Conservation (phyloP, 1,284 basidiomycete genomes). For the Sphaerobolus stellatus region DNA sequence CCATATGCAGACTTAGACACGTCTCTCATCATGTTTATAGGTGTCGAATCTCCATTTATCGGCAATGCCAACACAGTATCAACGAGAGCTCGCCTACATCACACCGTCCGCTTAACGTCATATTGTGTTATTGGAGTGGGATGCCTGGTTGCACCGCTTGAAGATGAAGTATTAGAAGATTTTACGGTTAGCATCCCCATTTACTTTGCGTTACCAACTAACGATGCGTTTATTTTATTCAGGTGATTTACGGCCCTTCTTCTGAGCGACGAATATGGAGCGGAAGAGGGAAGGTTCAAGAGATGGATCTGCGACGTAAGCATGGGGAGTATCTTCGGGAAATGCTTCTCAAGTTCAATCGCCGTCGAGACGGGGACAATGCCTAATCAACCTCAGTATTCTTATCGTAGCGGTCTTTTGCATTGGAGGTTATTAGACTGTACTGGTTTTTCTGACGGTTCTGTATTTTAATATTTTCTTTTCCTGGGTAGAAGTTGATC, state of each 20-base stretch:
- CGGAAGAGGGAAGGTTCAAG: slow-evolving; percentile 81
- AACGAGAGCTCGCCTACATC: slow-evolving; percentile 75
- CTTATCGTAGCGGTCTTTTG: too few species aligned
- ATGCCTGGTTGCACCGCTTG: slow-evolving; percentile 71
- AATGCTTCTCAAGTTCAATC: slow-evolving; percentile 86
- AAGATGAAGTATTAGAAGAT: slow-evolving; percentile 77
- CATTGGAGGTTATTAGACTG: too few species aligned
- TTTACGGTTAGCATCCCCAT: slow-evolving; percentile 56
- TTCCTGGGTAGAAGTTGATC: too few species aligned
- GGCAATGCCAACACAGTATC: slow-evolving; percentile 86
- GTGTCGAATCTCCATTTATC: slow-evolving; percentile 80
- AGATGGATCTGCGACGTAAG: slow-evolving; percentile 75
- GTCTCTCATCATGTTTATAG: slow-evolving; percentile 40
- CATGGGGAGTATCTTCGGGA: slow-evolving; percentile 90
- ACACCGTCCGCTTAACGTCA: slow-evolving; percentile 73
- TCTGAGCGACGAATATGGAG: slow-evolving; percentile 80
- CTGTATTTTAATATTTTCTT: too few species aligned
- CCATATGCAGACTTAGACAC: slow-evolving; percentile 1
- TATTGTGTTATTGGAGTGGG: slow-evolving; percentile 82
- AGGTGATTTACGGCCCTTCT: slow-evolving; percentile 67
- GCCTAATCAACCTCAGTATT: background rate
- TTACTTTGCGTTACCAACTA: background rate
- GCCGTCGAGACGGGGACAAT: slow-evolving; percentile 60
- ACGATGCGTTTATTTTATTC: background rate
- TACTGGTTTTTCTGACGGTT: too few species aligned